Evolutionary conservation across 768 basidiomycete genomes (phyloP).

Genomic region (Termitomyces sp.): DNA sequence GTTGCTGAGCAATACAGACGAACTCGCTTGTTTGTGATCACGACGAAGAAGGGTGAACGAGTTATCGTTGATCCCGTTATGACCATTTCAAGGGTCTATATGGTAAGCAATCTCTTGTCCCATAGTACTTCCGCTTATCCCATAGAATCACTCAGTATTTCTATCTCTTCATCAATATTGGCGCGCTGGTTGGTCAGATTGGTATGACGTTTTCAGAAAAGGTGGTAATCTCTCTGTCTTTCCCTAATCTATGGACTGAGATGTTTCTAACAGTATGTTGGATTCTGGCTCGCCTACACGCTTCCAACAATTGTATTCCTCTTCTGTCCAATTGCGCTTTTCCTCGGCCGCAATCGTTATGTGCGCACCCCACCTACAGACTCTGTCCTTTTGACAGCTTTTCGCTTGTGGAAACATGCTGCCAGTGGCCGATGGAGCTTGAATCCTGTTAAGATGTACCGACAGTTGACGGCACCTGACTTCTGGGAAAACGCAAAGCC

Average conservation of each 20-base stretch:
- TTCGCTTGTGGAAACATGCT: slow-evolving; percentile 22
- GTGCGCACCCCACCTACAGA: slow-evolving; percentile 53
- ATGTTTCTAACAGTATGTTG: slow-evolving; percentile 38
- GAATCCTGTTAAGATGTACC: slow-evolving; percentile 44
- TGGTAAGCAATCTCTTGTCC: slow-evolving; percentile 33
- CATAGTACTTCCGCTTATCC: too few relatives aligned
- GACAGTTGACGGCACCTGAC: slow-evolving; percentile 45
- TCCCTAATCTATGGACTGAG: background rate
- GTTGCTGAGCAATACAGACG: slow-evolving; percentile 71
- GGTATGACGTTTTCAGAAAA: slow-evolving; percentile 65
- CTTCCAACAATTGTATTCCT: slow-evolving; percentile 61
- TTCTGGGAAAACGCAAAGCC: slow-evolving; percentile 77
- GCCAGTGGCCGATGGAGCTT: slow-evolving; percentile 45
- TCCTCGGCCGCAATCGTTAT: slow-evolving; percentile 49
- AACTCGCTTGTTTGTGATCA: slow-evolving; percentile 45
- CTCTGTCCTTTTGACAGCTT: slow-evolving; percentile 48
- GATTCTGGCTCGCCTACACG: slow-evolving; percentile 61
- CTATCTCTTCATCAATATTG: slow-evolving; percentile 71
- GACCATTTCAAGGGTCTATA: slow-evolving; percentile 69
- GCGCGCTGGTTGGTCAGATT: slow-evolving; percentile 64
- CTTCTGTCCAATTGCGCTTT: slow-evolving; percentile 56
- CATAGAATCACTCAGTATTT: slow-evolving; percentile 36
- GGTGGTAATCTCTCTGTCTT: slow-evolving; percentile 20
- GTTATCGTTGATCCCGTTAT: slow-evolving; percentile 68
- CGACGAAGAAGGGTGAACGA: slow-evolving; percentile 50